Evolutionary conservation across 192 early-diverging fungal genomes (phyloP).

Genomic region (Spizellomyces punctatus): DNA sequence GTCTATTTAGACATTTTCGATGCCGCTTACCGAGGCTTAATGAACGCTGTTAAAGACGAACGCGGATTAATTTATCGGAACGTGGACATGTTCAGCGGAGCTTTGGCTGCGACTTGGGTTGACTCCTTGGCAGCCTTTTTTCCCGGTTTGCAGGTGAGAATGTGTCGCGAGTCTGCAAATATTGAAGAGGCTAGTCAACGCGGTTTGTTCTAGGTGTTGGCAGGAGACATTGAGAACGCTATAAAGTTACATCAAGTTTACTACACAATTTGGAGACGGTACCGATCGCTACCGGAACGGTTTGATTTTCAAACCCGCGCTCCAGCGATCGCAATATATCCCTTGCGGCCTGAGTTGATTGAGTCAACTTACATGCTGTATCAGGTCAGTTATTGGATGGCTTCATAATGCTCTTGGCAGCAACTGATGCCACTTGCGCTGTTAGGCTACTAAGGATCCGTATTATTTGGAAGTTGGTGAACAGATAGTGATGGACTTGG

Average conservation of each 20-base stretch:
- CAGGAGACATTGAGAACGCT: constrained; percentile 84
- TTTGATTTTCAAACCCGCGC: constrained; percentile 74
- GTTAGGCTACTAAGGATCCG: constrained; percentile 80
- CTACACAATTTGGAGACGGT: constrained; percentile 86
- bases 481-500: constrained; percentile 79
- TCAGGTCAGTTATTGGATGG: constrained; percentile 25
- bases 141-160: constrained; percentile 82
- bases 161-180: constrained; percentile 1
- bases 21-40: constrained; percentile 69
- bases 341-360: constrained; percentile 89
- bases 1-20: constrained; percentile 79
- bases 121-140: constrained; percentile 91
- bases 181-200: neutral
- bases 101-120: constrained; percentile 73
- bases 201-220: constrained; percentile 58
- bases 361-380: constrained; percentile 95
- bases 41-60: constrained; percentile 63
- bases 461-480: constrained; percentile 92
- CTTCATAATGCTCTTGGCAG: neutral
- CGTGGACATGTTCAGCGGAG: constrained; percentile 77
- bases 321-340: constrained; percentile 73
- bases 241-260: constrained; percentile 80
- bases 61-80: constrained; percentile 83
- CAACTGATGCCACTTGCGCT: neutral
- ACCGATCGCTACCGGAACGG: constrained; percentile 82